These are phyloP conservation scores for Penicillium dipodomyicola DNA, from an alignment of 495 filamentous ascomycete genomes.

Conservation along the genomic window DNA sequence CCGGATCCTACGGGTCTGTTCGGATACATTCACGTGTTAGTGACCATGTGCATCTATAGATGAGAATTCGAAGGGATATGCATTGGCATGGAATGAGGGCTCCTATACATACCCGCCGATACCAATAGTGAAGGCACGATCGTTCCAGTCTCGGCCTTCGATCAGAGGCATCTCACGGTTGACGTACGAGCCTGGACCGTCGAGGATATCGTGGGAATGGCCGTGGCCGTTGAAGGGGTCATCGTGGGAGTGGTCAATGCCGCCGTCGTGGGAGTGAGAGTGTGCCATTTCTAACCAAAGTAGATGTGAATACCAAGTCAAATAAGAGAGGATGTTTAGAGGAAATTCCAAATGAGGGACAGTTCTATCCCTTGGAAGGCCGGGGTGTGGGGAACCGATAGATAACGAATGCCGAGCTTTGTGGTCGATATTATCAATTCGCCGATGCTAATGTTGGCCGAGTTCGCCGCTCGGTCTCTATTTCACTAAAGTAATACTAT, in stretches of 20 bases:
- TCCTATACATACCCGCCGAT: conserved; percentile 79
- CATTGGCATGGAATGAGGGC: not conserved
- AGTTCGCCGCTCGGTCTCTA: conserved; percentile 20
- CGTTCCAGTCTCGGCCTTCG: conserved; percentile 82
- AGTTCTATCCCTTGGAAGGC: conserved; percentile 8
- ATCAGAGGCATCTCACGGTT: conserved; percentile 92
- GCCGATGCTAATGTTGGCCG: not conserved
- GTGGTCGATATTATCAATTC: conserved; percentile 1
- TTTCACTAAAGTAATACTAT: not conserved
- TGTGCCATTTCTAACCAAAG: conserved; percentile 36
- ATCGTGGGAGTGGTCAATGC: conserved; percentile 58
- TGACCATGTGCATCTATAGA: not conserved
- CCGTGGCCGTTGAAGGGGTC: conserved; percentile 77
- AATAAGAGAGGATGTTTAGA: not conserved
- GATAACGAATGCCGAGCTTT: conserved; percentile 27
- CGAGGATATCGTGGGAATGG: conserved; percentile 92
- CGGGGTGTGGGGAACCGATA: conserved; percentile 22
- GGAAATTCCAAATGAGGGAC: conserved; percentile 21
- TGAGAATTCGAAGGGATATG: not conserved
- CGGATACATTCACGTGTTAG: not conserved
- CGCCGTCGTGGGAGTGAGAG: conserved; percentile 57
- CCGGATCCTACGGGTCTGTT: conserved; percentile 90
- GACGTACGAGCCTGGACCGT: conserved; percentile 86
- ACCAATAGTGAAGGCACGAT: conserved; percentile 90
- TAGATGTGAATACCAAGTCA: conserved; percentile 2